These are phyloP conservation scores for Chalaropsis ovoidea DNA, from an alignment of 2,329 filamentous ascomycete genomes.

Conservation along the genomic window DNA sequence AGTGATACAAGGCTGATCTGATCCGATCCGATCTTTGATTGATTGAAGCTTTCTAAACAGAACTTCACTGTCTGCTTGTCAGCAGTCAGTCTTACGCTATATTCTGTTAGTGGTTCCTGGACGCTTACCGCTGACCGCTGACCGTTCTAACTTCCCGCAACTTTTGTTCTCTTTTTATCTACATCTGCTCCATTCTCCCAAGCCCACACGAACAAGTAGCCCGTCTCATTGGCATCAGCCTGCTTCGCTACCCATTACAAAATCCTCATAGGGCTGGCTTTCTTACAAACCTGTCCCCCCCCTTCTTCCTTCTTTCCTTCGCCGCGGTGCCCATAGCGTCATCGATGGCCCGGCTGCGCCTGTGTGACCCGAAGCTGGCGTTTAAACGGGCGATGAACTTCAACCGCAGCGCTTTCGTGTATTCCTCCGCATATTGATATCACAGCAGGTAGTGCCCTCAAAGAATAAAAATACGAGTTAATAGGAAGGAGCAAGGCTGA, in stretches of 20 bases:
- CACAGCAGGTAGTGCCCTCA: too few species aligned
- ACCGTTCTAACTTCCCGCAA: neutral
- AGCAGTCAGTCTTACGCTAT: slow-evolving; percentile 1
- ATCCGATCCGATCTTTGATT: neutral
- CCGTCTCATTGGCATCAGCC: neutral
- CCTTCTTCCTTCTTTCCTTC: too few species aligned
- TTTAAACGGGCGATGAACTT: neutral
- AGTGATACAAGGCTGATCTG: slow-evolving; percentile 8
- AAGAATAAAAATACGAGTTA: too few species aligned
- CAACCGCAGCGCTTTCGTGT: too few species aligned
- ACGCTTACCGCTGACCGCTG: slow-evolving; percentile 2
- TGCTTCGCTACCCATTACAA: neutral
- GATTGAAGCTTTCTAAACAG: neutral
- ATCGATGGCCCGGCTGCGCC: neutral
- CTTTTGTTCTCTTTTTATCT: neutral
- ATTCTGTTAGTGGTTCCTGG: slow-evolving; percentile 11
- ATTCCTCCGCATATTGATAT: too few species aligned
- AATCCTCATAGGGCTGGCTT: neutral
- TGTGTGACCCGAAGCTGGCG: too few species aligned
- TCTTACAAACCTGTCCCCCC: neutral
- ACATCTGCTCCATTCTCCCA: neutral
- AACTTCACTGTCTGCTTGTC: neutral
- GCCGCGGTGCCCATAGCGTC: neutral
- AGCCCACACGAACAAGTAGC: neutral
- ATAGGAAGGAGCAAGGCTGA: too few species aligned